phyloP scores from a whole-genome alignment of 176 grass and related monocot genomes.

The Chloris gayana region DNA sequence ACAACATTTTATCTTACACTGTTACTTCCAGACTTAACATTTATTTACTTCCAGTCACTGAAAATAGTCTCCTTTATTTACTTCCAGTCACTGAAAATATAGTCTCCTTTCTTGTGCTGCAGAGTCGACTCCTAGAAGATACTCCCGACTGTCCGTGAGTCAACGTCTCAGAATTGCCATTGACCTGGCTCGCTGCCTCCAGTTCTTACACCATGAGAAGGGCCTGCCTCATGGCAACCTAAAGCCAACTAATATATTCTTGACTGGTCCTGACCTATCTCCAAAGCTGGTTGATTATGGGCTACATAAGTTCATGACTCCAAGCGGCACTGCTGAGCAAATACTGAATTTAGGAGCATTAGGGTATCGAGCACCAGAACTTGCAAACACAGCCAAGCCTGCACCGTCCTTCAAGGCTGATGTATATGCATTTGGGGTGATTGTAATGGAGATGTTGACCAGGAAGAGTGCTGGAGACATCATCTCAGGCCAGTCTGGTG shows the following conservation, averaged over 20 bases:
- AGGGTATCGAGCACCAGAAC: slow-evolving; percentile 81
- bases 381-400: slow-evolving; percentile 64
- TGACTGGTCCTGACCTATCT: slow-evolving; percentile 87
- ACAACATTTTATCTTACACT: neutral
- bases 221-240: slow-evolving; percentile 84
- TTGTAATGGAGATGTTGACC: slow-evolving; percentile 88
- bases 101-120: slow-evolving; percentile 20
- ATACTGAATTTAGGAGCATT: slow-evolving; percentile 89
- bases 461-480: slow-evolving; percentile 93
- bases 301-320: slow-evolving; percentile 83
- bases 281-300: slow-evolving; percentile 82
- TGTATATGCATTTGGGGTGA: slow-evolving; percentile 87
- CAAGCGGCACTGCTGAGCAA: slow-evolving; percentile 69
- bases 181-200: slow-evolving; percentile 71
- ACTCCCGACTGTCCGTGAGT: slow-evolving; percentile 76
- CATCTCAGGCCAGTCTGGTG: slow-evolving; percentile 86
- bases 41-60: slow-evolving; percentile 25
- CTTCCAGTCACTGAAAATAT: slow-evolving; percentile 17
- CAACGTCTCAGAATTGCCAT: slow-evolving; percentile 84
- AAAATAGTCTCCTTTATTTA: slow-evolving; percentile 15
- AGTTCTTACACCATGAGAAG: slow-evolving; percentile 83
- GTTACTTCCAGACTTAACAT: neutral
- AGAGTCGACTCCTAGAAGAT: slow-evolving; percentile 98
- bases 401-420: slow-evolving; percentile 72
- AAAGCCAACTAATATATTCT: slow-evolving; percentile 93